Conservation (phyloP, 2,329 filamentous ascomycete genomes). For the Aspergillus uvarum region DNA sequence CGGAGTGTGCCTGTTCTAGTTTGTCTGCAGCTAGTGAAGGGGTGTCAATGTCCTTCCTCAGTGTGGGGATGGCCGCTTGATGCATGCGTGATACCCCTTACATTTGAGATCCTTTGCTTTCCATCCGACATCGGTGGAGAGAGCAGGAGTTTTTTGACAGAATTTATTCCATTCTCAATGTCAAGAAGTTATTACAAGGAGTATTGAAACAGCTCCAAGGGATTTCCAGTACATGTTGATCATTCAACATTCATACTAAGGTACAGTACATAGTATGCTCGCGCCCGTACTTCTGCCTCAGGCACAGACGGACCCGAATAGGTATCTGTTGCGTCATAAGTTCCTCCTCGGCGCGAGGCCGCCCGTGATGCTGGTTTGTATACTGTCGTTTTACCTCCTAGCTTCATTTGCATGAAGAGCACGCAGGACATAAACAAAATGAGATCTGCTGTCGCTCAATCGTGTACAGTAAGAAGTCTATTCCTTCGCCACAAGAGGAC, state of each 20-base stretch:
- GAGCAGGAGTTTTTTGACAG: too few species aligned
- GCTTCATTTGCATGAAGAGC: background rate
- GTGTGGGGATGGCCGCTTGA: background rate
- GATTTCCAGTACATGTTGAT: background rate
- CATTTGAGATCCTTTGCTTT: background rate
- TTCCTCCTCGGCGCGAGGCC: background rate
- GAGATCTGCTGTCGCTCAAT: conserved; percentile 17
- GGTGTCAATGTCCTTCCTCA: background rate
- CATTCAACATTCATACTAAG: background rate
- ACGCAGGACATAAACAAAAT: conserved; percentile 16
- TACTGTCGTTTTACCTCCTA: background rate
- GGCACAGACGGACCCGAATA: background rate
- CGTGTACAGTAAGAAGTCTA: conserved; percentile 2
- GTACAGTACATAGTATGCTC: background rate
- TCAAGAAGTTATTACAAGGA: too few species aligned
- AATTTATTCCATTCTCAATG: too few species aligned
- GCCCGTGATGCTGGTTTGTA: background rate
- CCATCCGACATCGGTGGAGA: background rate
- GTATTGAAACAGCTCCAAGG: too few species aligned
- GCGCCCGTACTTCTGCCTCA: conserved; percentile 1
- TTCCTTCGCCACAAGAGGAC: background rate
- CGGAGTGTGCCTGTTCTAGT: background rate
- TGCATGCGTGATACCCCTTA: background rate
- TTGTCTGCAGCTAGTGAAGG: background rate
- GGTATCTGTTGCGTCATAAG: background rate